Base-by-base conservation (phyloP, 495 filamentous ascomycete genomes). In the Aspergillus asperescens region DNA sequence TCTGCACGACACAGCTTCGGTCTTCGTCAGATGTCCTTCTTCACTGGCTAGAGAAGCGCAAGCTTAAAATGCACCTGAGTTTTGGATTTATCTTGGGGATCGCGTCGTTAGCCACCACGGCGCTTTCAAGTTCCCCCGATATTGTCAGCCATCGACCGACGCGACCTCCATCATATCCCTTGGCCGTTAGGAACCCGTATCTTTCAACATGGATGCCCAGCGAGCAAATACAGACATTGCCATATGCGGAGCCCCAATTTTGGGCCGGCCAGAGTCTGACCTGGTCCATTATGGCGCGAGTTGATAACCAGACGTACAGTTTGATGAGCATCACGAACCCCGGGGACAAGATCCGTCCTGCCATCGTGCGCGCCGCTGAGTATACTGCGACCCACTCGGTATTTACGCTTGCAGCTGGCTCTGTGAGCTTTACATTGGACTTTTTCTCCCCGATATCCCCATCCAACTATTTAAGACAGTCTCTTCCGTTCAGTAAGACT, bases 391-490 rank as follows among this genome's bases (percentile, higher is more conserved):
- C 74, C 1, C 76, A 74, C 53, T 72, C 70, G 7, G 55, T 68
- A 10, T 76, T 77, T 49, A 66, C 62, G 20, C 63, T 80, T 12
- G 55, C 60, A 24, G 74, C 75, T 18, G 77, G 76, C 0, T 25
- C 50, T 6, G 66, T 72, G n/a, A 63, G 25, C 4, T 60, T 78
- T 20, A 68, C 60, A 0, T 52, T 80, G 29, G 77, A 78, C 20
- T 95, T 94, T 66, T 78, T 92, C 46, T 92, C 89, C 12, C 90
- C 90, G 0, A 84, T 95, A n/a, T 92, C 90, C 0, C 87, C 88
- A 1, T 84, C 85, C 0, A 90, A 89, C 47, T 90, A 89, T 16
- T 61, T 92, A 34, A 78, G 88, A 52, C 90, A 95, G 66, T 84
- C 87, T 24, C 78, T 95, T 28, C 90, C 90, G 27, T 91, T 88